Evolutionary conservation across 495 filamentous ascomycete genomes (phyloP).

Genomic region (Talaromyces nanjingensis): DNA sequence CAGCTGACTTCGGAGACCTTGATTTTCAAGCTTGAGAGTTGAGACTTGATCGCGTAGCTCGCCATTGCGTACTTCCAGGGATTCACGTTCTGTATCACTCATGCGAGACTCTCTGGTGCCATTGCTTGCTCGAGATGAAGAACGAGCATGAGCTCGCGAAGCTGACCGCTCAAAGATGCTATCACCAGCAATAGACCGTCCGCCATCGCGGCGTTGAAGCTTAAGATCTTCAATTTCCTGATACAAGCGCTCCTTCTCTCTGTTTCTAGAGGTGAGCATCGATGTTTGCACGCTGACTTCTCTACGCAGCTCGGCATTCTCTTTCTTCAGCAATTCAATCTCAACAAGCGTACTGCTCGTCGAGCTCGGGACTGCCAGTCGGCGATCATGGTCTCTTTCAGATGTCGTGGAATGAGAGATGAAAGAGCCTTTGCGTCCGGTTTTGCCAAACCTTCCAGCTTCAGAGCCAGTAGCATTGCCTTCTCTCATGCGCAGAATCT

Average conservation of each 20-base stretch:
- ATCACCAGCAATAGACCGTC: conserved; percentile 67
- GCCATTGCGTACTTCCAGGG: conserved; percentile 73
- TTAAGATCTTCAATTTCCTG: conserved; percentile 97
- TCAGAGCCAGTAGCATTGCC: conserved; percentile 27
- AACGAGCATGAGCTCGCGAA: conserved; percentile 70
- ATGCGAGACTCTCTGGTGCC: conserved; percentile 59
- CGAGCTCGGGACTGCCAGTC: conserved; percentile 45
- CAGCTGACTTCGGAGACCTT: conserved; percentile 68
- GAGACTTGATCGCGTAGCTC: conserved; percentile 82
- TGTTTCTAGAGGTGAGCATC: conserved; percentile 93
- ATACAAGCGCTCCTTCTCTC: conserved; percentile 89
- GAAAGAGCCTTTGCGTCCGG: conserved; percentile 49
- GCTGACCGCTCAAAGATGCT: conserved; percentile 90
- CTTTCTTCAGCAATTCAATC: conserved; percentile 72
- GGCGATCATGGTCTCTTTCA: conserved; percentile 42
- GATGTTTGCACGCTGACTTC: conserved; percentile 94
- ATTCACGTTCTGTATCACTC: conserved; percentile 78
- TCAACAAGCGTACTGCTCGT: conserved; percentile 65
- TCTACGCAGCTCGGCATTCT: conserved; percentile 85
- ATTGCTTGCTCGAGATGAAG: conserved; percentile 66
- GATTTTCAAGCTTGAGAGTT: conserved; percentile 74
- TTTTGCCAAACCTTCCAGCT: conserved; percentile 34
- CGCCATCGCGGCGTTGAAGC: conserved; percentile 64
- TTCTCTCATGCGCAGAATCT: conserved; percentile 69
- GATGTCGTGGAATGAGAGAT: conserved; percentile 55